Percentiles rank a stretch among this genome's conserved stretches.
Conservation (phyloP, 2,329 filamentous ascomycete genomes). For the Calonectria ilicicola region DNA sequence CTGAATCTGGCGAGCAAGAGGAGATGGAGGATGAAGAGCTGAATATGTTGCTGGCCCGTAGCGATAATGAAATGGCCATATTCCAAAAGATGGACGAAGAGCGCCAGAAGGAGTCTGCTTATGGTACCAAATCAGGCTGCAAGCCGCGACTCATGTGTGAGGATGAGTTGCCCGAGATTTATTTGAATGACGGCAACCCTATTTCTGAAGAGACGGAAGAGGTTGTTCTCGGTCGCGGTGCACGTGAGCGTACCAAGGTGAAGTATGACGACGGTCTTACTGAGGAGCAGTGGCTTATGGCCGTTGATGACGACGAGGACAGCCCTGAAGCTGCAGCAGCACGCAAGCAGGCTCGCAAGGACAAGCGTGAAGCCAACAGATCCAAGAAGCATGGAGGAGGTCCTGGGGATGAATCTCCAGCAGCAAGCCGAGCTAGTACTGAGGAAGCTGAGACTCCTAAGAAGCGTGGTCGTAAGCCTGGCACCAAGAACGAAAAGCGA, state of each 20-base stretch:
- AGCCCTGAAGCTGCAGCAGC: conserved; percentile 92
- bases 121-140: conserved; percentile 74
- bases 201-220: conserved; percentile 84
- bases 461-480: conserved; percentile 87
- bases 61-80: conserved; percentile 78
- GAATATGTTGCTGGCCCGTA: conserved; percentile 93
- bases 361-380: conserved; percentile 82
- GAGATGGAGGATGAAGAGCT: conserved; percentile 99
- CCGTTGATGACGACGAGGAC: conserved; percentile 96
- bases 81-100: conserved; percentile 91
- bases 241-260: conserved; percentile 93
- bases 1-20: conserved; percentile 80
- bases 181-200: conserved; percentile 86
- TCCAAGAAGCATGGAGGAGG: conserved; percentile 63
- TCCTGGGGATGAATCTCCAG: conserved; percentile 75
- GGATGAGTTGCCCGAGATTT: conserved; percentile 92
- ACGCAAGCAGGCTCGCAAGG: conserved; percentile 87
- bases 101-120: conserved; percentile 72
- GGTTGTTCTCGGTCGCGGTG: conserved; percentile 83
- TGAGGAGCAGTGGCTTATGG: conserved; percentile 98
- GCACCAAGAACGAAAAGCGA: conserved; percentile 82
- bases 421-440: conserved; percentile 83
- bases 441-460: conserved; percentile 83
- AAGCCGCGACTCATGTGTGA: conserved; percentile 89
- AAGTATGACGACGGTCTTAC: conserved; percentile 97